Evolutionary conservation across 176 grass and related monocot species (phyloP).

Genomic region (Avena insularis): DNA sequence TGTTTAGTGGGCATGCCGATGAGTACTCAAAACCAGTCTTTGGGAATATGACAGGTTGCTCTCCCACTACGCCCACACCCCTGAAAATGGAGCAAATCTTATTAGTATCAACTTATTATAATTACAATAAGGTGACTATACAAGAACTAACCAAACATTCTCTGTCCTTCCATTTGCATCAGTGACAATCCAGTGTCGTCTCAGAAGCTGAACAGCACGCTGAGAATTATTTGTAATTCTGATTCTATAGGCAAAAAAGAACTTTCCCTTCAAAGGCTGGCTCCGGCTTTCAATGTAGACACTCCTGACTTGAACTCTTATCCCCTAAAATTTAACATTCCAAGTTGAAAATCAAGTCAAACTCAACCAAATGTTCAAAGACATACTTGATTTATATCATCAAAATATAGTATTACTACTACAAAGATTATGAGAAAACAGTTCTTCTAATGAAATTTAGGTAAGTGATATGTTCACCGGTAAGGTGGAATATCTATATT

Average conservation of each 20-base stretch:
- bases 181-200: conserved; percentile 79
- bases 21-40: conserved; percentile 79
- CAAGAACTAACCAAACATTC: conserved; percentile 67
- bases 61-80: conserved; percentile 78
- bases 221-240: conserved; percentile 85
- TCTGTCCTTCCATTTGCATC: conserved; percentile 86
- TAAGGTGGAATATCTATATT: not conserved
- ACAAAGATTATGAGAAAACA: conserved; percentile 21
- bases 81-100: conserved; percentile 38
- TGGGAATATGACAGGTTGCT: conserved; percentile 83
- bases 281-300: conserved; percentile 85
- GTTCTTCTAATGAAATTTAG: not conserved
- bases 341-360: conserved; percentile 11
- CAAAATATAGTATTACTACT: not conserved
- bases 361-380: not conserved
- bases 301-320: conserved; percentile 92
- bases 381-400: conserved; percentile 3
- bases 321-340: conserved; percentile 53
- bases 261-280: conserved; percentile 76
- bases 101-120: conserved; percentile 14
- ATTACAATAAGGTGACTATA: not conserved
- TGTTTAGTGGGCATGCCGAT: conserved; percentile 73
- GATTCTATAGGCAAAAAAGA: conserved; percentile 88
- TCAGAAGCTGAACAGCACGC: conserved; percentile 75
- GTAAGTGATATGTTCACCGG: not conserved